Conservation (phyloP, 345 rosid genomes). For the Sonneratia caseolaris region DNA sequence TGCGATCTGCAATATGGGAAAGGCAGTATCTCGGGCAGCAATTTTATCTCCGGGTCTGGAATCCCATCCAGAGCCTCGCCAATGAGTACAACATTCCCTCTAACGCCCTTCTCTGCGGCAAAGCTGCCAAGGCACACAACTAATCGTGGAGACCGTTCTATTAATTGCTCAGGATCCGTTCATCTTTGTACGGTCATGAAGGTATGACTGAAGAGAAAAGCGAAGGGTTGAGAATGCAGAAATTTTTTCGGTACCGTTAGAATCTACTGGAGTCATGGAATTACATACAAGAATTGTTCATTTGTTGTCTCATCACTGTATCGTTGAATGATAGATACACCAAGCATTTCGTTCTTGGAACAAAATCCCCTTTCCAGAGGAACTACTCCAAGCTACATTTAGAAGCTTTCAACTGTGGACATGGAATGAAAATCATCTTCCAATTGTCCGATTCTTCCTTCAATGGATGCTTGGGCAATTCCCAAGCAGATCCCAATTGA, state of each 20-base stretch:
- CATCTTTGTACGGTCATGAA: slow-evolving; percentile 9
- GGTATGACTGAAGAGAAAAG: slow-evolving; percentile 11
- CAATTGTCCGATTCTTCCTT: no score
- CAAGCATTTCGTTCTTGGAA: no score
- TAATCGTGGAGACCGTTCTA: neutral
- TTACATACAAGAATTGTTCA: neutral
- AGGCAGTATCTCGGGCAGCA: slow-evolving; percentile 36
- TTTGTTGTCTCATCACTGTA: neutral
- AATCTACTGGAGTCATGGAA: neutral
- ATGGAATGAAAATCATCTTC: no score
- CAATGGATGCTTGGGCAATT: no score
- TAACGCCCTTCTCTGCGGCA: slow-evolving; percentile 33
- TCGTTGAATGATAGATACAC: neutral
- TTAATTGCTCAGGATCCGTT: neutral
- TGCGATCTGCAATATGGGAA: slow-evolving; percentile 31
- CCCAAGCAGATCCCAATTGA: no score
- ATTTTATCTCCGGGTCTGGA: slow-evolving; percentile 28
- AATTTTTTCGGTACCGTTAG: neutral
- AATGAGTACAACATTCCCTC: slow-evolving; percentile 29
- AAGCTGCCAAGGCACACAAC: slow-evolving; percentile 14
- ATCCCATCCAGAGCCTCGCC: slow-evolving; percentile 13
- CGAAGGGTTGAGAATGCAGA: neutral
- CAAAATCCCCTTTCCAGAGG: no score
- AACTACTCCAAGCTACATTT: no score
- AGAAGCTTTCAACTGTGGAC: no score